Base-by-base conservation (phyloP, 1,284 basidiomycete genomes). In the Ceratobasidium sp. region DNA sequence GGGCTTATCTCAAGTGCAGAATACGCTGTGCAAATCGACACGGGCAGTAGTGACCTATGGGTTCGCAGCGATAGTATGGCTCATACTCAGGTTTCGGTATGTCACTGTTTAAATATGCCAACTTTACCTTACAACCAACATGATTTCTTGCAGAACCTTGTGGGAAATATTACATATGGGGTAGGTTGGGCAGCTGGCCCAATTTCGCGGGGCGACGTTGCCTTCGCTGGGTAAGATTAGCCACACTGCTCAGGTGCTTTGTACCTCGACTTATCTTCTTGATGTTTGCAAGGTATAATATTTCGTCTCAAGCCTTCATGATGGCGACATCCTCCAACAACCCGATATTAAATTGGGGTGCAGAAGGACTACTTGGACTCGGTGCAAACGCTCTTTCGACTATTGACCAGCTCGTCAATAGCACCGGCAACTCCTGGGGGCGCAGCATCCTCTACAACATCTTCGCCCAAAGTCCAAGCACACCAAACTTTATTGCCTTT, bases 11-110 rank as follows among this genome's bases (percentile, higher is more conserved):
- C 6, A n/a, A 46, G 34, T n/a, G 22, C 19, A 73, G 59, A 73
- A 40, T 92, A 91, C 82, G 83, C 87, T 57, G 88, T 94, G 8
- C 93, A 95, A 82, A 85, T 95, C 64, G 93, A 95, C 83, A 94
- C 92, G 0, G 93, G 93, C 76, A 94, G 92, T 19, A 93, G 89
- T 77, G 93, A 95, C 83, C 86, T 95, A 29, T 94, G 93, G 90
- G 86, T 94, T 71, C 86, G 56, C 25, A 76, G 61, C 56, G 57
- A 59, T 13, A 61, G 44, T 7, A 56, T 79, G 3, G 9, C 77
- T 7, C 61, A 52, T 11, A 44, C 66, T 25, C 62, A 76, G 9
- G 51, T 67, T 37, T 78, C 80, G n/a, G 80, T 80, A 29, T 22
- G 80, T 78, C 4, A 80, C 82, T 0, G 85, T 84, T 87, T 89